Evolutionary conservation across 1,284 basidiomycete genomes (phyloP), one percentile per base, ranked within the genome.

Genomic region (Melampsora larici-populina): DNA sequence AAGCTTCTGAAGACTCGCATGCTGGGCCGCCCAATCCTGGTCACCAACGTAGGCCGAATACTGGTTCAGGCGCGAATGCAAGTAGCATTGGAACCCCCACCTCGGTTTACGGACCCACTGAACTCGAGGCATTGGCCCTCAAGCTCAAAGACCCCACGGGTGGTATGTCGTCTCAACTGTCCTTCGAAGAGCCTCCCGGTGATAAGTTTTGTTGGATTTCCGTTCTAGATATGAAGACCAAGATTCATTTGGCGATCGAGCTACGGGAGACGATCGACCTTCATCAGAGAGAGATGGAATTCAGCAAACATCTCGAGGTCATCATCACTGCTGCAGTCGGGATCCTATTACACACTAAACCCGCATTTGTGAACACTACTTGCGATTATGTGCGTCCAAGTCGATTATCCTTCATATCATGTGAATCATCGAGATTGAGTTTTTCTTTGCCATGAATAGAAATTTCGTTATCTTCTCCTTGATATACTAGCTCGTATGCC

Each of bases 401-500:
- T 70, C 46, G 58, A 48, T 46, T 49, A 76, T 62, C 51, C 79
- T 36, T 69, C 49, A 78, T 69, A 36, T 66, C 46, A 36, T 55
- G 49, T 71, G 65, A 78, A 49, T 33, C 48, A 43, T 64, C 73
- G 29, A 55, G 46, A 60, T 29, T 40, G 11, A 76, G 70, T 29
- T 74, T 64, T 46, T 58, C 26, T 73, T 36, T 66, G 40, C 68
- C 63, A 77, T 15, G 55, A 71, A 31, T 81, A 91, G 85, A 89
- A 90, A 80, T 92, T 95, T 83, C 90, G 95, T 66, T 90, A 92
- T 80, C 89, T 91, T 51, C 87, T 96, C 17, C 87, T 97, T 79
- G 92, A 96, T 82, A 92, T 94, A 71, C 85, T 98, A 31, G 92
- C 96, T 84, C 91, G 94, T 33, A 87, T 98, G 17, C 94, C 94